Evolutionary conservation across 768 basidiomycete genomes (phyloP).

Genomic region (Russula earlei): DNA sequence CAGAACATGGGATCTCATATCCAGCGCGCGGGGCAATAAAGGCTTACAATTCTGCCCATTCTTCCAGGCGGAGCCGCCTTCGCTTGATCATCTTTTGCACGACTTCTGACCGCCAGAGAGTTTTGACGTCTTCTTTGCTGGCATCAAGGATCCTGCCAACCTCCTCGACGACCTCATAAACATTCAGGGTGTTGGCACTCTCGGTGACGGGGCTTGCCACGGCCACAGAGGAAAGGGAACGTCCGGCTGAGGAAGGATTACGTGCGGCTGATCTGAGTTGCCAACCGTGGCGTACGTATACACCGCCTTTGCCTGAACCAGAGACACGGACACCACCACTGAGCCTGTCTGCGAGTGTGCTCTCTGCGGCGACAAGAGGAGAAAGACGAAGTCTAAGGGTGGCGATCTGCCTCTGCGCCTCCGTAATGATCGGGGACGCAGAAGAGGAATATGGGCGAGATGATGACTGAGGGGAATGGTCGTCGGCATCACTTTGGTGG

Average conservation of each 20-base stretch:
- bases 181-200: background rate
- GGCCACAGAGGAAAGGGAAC: constrained; percentile 9
- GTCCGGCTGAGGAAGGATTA: constrained; percentile 22
- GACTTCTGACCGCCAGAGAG: constrained; percentile 63
- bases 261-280: constrained; percentile 51
- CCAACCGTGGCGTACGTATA: constrained; percentile 77
- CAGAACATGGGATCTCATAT: background rate
- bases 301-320: constrained; percentile 65
- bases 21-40: constrained; percentile 10
- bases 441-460: background rate
- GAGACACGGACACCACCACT: constrained; percentile 66
- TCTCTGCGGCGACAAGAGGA: constrained; percentile 51
- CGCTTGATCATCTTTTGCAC: constrained; percentile 60
- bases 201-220: background rate
- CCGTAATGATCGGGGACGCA: background rate
- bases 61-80: constrained; percentile 68
- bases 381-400: constrained; percentile 47
- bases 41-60: constrained; percentile 83
- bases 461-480: background rate
- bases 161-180: constrained; percentile 17
- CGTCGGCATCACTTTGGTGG: background rate
- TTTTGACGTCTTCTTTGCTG: constrained; percentile 54
- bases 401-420: constrained; percentile 18
- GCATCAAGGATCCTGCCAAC: constrained; percentile 37
- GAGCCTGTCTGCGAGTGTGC: constrained; percentile 57